phyloP scores from a whole-genome alignment of 345 rosid genomes.

The Corchorus capsularis region DNA sequence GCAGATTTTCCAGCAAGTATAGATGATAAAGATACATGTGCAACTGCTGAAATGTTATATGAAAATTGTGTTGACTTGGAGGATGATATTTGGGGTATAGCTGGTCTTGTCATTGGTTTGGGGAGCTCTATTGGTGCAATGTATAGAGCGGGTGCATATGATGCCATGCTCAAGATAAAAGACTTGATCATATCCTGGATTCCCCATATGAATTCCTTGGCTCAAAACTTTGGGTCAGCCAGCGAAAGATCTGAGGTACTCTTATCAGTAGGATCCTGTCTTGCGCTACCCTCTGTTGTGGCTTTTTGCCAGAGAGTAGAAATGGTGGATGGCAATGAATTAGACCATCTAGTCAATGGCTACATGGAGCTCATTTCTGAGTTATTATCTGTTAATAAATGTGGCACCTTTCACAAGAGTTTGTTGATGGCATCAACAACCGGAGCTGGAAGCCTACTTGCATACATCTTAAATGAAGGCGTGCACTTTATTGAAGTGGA shows the following conservation, averaged over 20 bases:
- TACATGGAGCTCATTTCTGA: slow-evolving; percentile 69
- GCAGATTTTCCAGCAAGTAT: slow-evolving; percentile 40
- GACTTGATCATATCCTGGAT: slow-evolving; percentile 77
- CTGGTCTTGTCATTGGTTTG: slow-evolving; percentile 88
- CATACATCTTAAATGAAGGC: slow-evolving; percentile 71
- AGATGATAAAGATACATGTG: slow-evolving; percentile 31
- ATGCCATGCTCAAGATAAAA: slow-evolving; percentile 63
- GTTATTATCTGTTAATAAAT: slow-evolving; percentile 56
- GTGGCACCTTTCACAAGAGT: slow-evolving; percentile 61
- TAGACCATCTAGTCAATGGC: slow-evolving; percentile 53
- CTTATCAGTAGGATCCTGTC: slow-evolving; percentile 79
- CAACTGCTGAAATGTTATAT: slow-evolving; percentile 39
- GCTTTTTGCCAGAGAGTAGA: slow-evolving; percentile 83
- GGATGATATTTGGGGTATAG: slow-evolving; percentile 91
- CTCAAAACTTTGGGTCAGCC: slow-evolving; percentile 35
- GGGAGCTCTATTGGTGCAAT: slow-evolving; percentile 73
- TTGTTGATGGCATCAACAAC: slow-evolving; percentile 78
- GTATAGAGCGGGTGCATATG: slow-evolving; percentile 77
- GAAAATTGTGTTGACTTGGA: slow-evolving; percentile 59
- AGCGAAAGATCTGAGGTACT: slow-evolving; percentile 43
- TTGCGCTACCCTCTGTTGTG: slow-evolving; percentile 69
- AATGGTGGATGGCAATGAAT: slow-evolving; percentile 61
- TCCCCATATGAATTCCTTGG: slow-evolving; percentile 51
- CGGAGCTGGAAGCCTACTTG: slow-evolving; percentile 81
- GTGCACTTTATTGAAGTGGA: slow-evolving; percentile 61